phyloP scores from a whole-genome alignment of 2,329 filamentous ascomycete genomes.

The Onygenales sp. region DNA sequence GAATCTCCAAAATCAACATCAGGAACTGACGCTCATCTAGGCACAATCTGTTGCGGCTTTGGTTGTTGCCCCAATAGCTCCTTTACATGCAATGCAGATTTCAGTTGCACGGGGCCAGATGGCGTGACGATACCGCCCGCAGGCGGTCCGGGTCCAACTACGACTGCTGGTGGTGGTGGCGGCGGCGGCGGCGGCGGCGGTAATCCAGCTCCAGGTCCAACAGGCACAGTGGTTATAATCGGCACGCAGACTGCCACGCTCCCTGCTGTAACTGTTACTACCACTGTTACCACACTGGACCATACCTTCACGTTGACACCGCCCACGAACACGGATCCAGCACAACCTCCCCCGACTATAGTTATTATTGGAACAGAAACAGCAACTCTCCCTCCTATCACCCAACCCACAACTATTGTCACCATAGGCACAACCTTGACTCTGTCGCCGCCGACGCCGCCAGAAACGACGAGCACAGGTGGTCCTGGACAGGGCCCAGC shows the following conservation, averaged over 20 bases:
- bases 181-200: not conserved
- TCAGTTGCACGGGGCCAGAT: constrained; percentile 7
- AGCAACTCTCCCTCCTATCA: constrained; percentile 1
- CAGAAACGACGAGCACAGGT: not conserved
- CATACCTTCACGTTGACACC: constrained; percentile 4
- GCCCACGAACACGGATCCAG: constrained; percentile 1
- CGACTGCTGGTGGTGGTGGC: not conserved
- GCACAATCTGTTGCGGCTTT: constrained; percentile 6
- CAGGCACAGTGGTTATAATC: constrained; percentile 4
- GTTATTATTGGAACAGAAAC: constrained; percentile 4
- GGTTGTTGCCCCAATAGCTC: constrained; percentile 7
- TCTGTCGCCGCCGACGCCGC: not conserved
- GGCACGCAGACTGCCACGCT: constrained; percentile 2
- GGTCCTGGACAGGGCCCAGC: not conserved
- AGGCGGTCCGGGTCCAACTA: not conserved
- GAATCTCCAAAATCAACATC: not conserved
- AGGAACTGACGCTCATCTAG: not conserved
- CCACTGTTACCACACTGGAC: constrained; percentile 1
- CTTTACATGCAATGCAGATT: constrained; percentile 7
- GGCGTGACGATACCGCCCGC: constrained; percentile 1
- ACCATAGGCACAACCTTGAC: constrained; percentile 1
- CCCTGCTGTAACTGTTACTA: constrained; percentile 2
- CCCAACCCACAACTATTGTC: not conserved
- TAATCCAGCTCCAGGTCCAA: not conserved
- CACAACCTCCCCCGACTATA: not conserved